Base-by-base conservation (phyloP, 495 filamentous ascomycete species). In the Penicillium verhagenii region DNA sequence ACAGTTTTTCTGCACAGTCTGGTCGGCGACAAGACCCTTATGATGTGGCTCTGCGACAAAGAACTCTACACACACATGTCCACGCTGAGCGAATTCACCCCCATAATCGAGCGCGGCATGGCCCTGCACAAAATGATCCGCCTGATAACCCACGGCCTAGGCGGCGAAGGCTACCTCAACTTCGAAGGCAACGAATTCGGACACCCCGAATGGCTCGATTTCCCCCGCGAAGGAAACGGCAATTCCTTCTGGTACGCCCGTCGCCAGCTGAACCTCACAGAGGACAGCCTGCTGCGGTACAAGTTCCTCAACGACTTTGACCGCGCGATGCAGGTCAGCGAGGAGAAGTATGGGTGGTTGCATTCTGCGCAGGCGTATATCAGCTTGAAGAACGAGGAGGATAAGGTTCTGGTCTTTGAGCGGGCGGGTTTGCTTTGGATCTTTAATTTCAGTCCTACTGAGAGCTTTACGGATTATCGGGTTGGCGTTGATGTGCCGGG, bases 141-240 rank as follows among this genome's bases (percentile, higher is more conserved):
- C 14, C 83, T 97, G 7, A 74, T 97, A 51, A 98, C 94, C 20
- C 95, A 98, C 72, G 84, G 77, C 26, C 83, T 98, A n/a, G 94
- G 95, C 47, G 94, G 94, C 57, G 94, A 98, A 72, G 94, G 92
- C 35, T 98, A 95, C 64, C 91, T 97, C 49, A 97, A 97, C 75
- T 98, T 98, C 64, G 91, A 96, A 72, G 94, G 93, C 56, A 98
- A 98, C 72, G 94, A 98, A 70, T 98, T 98, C 70, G 94, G 94
- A 1, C 94, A 98, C 70, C 94, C 94, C 0, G 94, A 98, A 76
- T 98, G 94, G 94, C 90, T 98, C 51, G 94, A 98, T 70, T 98
- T 98, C 73, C 94, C 94, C 10, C 88, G 94, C 26, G 92, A 82
- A 56, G 94, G 95, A 43, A 98, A 98, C 79, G 74, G 87, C 64